These are phyloP conservation scores for Crassisporium funariophilum DNA, from an alignment of 768 basidiomycete species.

Conservation along the genomic window DNA sequence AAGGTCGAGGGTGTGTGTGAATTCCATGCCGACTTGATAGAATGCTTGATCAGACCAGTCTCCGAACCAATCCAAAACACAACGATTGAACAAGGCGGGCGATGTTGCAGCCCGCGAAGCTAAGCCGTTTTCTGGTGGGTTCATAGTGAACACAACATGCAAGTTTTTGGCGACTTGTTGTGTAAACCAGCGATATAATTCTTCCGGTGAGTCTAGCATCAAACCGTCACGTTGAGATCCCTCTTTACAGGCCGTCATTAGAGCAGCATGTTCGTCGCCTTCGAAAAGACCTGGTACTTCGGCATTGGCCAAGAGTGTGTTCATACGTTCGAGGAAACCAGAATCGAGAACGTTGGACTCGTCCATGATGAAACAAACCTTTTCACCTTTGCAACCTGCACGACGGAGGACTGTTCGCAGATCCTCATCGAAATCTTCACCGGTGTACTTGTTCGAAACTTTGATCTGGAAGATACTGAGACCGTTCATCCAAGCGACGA, in stretches of 20 bases:
- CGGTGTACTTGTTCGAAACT: constrained; percentile 98
- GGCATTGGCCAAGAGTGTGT: constrained; percentile 98
- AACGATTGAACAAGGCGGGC: constrained; percentile 97
- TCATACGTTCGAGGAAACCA: constrained; percentile 99
- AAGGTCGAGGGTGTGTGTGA: constrained; percentile 91
- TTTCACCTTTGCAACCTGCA: constrained; percentile 97
- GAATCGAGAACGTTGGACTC: constrained; percentile 99
- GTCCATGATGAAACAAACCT: constrained; percentile 99
- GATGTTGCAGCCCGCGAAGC: constrained; percentile 97
- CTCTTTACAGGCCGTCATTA: constrained; percentile 99
- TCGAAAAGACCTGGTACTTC: constrained; percentile 99
- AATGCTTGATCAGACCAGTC: constrained; percentile 99
- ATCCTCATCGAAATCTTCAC: constrained; percentile 98
- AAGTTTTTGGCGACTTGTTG: constrained; percentile 97
- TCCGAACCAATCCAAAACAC: constrained; percentile 99
- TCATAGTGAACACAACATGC: constrained; percentile 99
- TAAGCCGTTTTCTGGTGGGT: constrained; percentile 93
- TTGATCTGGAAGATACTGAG: constrained; percentile 99
- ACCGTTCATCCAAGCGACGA: constrained; percentile 99
- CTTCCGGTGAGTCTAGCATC: constrained; percentile 98
- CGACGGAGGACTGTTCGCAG: constrained; percentile 92
- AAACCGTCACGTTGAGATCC: constrained; percentile 98
- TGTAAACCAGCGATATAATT: constrained; percentile 98
- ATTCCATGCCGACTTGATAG: constrained; percentile 97
- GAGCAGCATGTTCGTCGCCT: constrained; percentile 96